These are phyloP conservation scores for Bondarzewia mesenterica DNA, from an alignment of 1,284 basidiomycete species.

Conservation along the genomic window DNA sequence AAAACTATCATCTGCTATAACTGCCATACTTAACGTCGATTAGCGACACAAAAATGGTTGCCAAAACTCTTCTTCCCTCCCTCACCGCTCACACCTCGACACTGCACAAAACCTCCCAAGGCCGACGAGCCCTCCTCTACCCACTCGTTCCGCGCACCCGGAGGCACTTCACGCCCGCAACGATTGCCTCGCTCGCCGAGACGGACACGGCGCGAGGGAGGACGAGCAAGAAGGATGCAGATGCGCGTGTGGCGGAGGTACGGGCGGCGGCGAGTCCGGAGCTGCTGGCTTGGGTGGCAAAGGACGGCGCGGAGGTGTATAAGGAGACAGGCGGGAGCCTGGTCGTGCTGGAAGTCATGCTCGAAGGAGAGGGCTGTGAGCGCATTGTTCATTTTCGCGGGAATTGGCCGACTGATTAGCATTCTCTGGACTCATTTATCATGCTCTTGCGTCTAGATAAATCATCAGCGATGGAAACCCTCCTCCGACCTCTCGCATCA, in stretches of 20 bases:
- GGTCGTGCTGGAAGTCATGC: conserved; percentile 72
- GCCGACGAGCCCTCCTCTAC: conserved; percentile 75
- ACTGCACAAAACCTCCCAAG: conserved; percentile 50
- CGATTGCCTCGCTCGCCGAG: conserved; percentile 60
- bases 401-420: conserved; percentile 1
- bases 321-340: conserved; percentile 74
- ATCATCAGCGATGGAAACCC: conserved; percentile 44
- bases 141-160: conserved; percentile 71
- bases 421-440: not conserved
- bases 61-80: conserved; percentile 67
- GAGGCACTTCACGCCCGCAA: conserved; percentile 77
- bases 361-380: conserved; percentile 74
- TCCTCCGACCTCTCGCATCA: conserved; percentile 46
- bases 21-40: conserved; percentile 6
- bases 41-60: conserved; percentile 82
- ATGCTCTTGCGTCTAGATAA: too few species aligned
- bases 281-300: conserved; percentile 57
- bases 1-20: not conserved
- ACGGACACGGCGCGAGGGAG: conserved; percentile 55
- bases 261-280: conserved; percentile 61
- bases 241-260: conserved; percentile 59
- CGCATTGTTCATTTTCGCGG: conserved; percentile 14
- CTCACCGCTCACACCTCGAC: conserved; percentile 48
- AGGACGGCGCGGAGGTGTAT: conserved; percentile 49
- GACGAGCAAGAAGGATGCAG: conserved; percentile 75